phyloP scores from a whole-genome alignment of 2,329 filamentous ascomycete species.

The Paracorniculantispora psalliotae region DNA sequence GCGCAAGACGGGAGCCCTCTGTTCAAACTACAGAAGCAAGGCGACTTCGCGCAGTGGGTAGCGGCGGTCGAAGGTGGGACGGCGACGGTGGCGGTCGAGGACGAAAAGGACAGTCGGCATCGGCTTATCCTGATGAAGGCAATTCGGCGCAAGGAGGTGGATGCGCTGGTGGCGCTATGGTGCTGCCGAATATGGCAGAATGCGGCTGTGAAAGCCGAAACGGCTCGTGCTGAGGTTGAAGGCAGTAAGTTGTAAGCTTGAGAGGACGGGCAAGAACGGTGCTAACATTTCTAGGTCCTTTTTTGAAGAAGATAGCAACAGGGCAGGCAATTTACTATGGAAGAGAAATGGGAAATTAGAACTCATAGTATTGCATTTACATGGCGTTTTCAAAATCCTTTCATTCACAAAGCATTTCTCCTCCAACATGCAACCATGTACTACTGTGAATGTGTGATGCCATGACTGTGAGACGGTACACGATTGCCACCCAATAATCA shows the following conservation, averaged over 20 bases:
- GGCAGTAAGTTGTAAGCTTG: neutral
- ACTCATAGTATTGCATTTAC: too few relatives aligned
- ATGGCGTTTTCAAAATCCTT: too few relatives aligned
- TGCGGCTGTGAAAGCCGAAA: neutral
- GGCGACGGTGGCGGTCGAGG: neutral
- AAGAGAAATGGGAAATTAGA: neutral
- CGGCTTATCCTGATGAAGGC: neutral
- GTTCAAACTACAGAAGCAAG: neutral
- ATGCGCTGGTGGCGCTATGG: constrained; percentile 9
- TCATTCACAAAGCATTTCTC: too few relatives aligned
- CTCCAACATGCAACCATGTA: too few relatives aligned
- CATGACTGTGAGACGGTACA: too few relatives aligned
- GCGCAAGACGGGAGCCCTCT: neutral
- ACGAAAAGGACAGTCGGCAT: neutral
- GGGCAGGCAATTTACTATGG: neutral
- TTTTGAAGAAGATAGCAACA: neutral
- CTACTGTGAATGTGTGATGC: too few relatives aligned
- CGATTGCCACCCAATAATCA: too few relatives aligned
- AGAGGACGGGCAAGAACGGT: neutral
- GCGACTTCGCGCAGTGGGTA: neutral
- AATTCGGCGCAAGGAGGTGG: neutral
- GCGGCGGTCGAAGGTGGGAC: neutral
- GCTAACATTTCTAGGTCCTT: neutral
- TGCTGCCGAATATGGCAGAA: constrained; percentile 2
- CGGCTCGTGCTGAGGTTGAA: neutral